A percentile compares a stretch with the other conserved stretches of the same genome.
Evolutionary conservation across 495 filamentous ascomycete species (phyloP).

Genomic region (Tuber melanosporum): DNA sequence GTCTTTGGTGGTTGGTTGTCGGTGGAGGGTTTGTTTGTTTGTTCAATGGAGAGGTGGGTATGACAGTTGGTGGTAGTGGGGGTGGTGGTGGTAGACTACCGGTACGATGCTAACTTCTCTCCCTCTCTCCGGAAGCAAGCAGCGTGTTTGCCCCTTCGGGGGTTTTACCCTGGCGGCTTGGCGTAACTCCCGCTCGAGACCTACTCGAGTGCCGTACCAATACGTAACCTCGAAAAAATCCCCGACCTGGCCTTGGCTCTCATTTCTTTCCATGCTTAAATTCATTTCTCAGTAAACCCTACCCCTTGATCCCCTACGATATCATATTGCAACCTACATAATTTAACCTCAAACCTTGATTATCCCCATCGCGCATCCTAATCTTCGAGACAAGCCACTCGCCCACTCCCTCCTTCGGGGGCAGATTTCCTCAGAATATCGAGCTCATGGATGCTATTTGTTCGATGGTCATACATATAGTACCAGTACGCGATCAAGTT

Average conservation of each 20-base stretch:
- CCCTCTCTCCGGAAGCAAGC: not conserved
- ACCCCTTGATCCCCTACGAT: not conserved
- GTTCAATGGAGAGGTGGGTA: not conserved
- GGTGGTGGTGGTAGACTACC: not conserved
- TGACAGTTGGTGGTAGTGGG: not conserved
- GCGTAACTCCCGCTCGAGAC: not conserved
- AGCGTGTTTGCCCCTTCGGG: not conserved
- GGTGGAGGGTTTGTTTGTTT: not conserved
- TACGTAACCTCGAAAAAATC: not conserved
- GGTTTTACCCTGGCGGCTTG: not conserved
- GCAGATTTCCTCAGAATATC: not conserved
- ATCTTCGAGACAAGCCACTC: not conserved
- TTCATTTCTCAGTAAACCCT: conserved; percentile 9
- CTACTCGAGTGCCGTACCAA: not conserved
- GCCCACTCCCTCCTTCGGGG: not conserved
- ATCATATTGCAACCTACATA: not conserved
- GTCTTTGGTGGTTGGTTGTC: not conserved
- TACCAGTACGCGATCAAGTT: not conserved
- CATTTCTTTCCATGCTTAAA: not conserved
- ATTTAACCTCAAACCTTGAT: not conserved
- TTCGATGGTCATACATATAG: not conserved
- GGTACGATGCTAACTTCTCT: not conserved
- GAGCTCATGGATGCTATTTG: not conserved
- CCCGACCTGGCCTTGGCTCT: conserved; percentile 9
- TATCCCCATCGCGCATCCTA: not conserved